Percentiles rank a stretch among this genome's conserved stretches.
Evolutionary conservation across 148 eudicot genomes (phyloP).

Genomic region (Silene conica): DNA sequence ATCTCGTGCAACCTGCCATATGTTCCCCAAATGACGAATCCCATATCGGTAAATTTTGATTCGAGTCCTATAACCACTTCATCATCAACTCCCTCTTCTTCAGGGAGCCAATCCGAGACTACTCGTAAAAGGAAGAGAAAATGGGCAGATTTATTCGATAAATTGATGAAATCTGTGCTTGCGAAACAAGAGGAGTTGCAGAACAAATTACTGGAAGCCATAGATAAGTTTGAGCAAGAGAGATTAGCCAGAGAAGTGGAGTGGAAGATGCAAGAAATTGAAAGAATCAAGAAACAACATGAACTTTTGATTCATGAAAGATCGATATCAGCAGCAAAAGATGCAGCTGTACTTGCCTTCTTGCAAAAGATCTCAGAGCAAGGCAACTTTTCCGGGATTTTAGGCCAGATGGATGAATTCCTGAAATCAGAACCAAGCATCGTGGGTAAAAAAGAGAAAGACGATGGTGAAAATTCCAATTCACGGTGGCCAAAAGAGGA

Average conservation of each 20-base stretch:
- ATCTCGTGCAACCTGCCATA: conserved; percentile 22
- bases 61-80: conserved; percentile 41
- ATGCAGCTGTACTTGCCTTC: conserved; percentile 68
- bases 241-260: conserved; percentile 66
- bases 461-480: conserved; percentile 24
- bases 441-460: conserved; percentile 21
- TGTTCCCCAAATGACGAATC: conserved; percentile 31
- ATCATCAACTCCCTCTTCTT: conserved; percentile 56
- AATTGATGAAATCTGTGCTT: conserved; percentile 56
- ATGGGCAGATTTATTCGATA: conserved; percentile 42
- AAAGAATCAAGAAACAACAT: conserved; percentile 55
- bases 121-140: conserved; percentile 52
- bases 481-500: conserved; percentile 88
- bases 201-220: conserved; percentile 58
- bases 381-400: conserved; percentile 14
- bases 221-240: conserved; percentile 66
- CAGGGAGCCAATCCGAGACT: conserved; percentile 44
- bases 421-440: conserved; percentile 25
- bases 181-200: conserved; percentile 73
- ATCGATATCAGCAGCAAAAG: conserved; percentile 57
- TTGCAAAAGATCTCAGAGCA: conserved; percentile 61
- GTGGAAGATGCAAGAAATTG: conserved; percentile 65
- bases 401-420: conserved; percentile 25
- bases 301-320: conserved; percentile 55
- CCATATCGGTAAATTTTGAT: conserved; percentile 28